phyloP scores from a whole-genome alignment of 1,139 yeast species.

The Scheffersomyces titani region DNA sequence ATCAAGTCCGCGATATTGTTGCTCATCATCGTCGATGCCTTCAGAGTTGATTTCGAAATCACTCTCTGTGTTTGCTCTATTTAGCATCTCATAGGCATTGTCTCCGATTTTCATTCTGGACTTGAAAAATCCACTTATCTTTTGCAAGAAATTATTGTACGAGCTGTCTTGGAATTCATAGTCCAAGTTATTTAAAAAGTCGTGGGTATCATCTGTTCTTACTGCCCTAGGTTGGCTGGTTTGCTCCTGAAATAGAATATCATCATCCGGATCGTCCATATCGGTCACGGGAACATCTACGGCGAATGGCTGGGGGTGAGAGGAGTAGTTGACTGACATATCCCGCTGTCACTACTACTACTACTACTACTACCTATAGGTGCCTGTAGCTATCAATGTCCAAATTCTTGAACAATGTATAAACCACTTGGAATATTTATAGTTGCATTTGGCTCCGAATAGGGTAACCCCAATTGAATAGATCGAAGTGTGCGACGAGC shows the following conservation, averaged over 20 bases:
- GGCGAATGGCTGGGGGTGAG: constrained; percentile 25
- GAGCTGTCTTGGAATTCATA: constrained; percentile 14
- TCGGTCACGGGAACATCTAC: constrained; percentile 62
- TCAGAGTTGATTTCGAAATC: constrained; percentile 7
- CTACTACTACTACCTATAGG: neutral
- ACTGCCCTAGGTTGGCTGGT: neutral
- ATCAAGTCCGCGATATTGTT: constrained; percentile 13
- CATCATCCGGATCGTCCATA: constrained; percentile 56
- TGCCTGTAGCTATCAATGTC: no score
- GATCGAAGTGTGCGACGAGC: no score
- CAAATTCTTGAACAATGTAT: no score
- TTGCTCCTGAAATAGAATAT: constrained; percentile 29
- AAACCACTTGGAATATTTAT: no score
- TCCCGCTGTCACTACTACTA: neutral
- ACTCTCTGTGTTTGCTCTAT: constrained; percentile 6
- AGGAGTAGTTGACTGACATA: constrained; percentile 14
- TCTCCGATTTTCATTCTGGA: neutral
- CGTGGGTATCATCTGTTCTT: constrained; percentile 8
- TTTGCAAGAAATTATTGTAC: neutral
- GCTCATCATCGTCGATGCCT: constrained; percentile 9
- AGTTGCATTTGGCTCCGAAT: neutral
- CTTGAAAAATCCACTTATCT: neutral
- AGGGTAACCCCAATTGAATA: neutral
- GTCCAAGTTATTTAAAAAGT: constrained; percentile 23
- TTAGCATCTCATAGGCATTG: constrained; percentile 11